phyloP scores from a whole-genome alignment of 176 grass and related monocot genomes.

The Musa itinerans region DNA sequence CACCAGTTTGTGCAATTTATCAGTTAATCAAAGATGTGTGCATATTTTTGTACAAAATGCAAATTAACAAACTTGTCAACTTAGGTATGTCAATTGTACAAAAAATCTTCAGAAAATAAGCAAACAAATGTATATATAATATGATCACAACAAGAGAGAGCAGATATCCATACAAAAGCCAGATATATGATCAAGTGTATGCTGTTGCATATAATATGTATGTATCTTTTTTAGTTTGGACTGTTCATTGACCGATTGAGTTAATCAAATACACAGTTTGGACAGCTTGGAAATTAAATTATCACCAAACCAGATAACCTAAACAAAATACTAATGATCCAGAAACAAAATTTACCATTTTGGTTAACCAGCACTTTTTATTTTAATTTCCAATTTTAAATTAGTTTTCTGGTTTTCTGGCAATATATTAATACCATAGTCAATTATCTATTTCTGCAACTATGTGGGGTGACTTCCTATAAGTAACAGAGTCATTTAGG shows the following conservation, averaged over 20 bases:
- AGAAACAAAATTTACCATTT: neutral
- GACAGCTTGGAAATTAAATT: neutral
- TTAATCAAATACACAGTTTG: neutral
- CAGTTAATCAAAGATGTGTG: too few relatives aligned
- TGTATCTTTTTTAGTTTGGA: neutral
- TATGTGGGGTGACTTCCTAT: too few relatives aligned
- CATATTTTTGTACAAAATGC: too few relatives aligned
- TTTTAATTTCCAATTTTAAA: too few relatives aligned
- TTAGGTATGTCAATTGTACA: too few relatives aligned
- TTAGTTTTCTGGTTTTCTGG: too few relatives aligned
- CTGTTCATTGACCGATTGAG: neutral
- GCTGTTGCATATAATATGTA: neutral
- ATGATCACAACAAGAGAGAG: neutral
- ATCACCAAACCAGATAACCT: neutral
- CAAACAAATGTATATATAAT: neutral
- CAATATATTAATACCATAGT: too few relatives aligned
- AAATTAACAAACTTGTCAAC: too few relatives aligned
- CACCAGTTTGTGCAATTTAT: too few relatives aligned
- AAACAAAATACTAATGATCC: neutral
- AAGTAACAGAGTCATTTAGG: too few relatives aligned
- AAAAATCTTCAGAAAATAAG: neutral
- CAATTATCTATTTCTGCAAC: too few relatives aligned
- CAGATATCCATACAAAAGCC: neutral
- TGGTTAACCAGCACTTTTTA: neutral
- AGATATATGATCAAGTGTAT: neutral